Evolutionary conservation across 73 alveolate genomes (phyloP).

Genomic region (Effrenium voratum): DNA sequence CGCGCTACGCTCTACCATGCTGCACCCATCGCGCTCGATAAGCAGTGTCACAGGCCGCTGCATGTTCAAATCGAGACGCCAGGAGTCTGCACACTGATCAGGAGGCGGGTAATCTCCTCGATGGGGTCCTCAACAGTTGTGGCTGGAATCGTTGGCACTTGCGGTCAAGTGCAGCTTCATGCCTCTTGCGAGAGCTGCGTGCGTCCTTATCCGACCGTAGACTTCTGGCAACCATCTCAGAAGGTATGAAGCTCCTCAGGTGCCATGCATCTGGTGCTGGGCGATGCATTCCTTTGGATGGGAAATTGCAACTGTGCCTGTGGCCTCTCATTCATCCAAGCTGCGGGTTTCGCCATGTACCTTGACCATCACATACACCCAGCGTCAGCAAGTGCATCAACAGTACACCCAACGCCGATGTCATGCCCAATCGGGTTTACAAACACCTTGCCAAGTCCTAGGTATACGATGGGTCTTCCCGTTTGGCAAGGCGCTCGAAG

Average conservation of each 20-base stretch:
- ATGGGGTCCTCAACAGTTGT: slow-evolving; percentile 13
- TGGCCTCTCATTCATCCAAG: neutral
- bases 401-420: no score
- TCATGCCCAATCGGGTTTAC: no score
- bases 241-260: slow-evolving; percentile 81
- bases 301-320: neutral
- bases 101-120: slow-evolving; percentile 62
- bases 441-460: no score
- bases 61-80: neutral
- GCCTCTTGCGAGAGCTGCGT: neutral
- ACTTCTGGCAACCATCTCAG: slow-evolving; percentile 73
- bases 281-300: neutral
- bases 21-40: no score
- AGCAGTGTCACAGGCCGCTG: no score
- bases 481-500: slow-evolving; percentile 90
- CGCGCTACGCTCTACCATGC: neutral
- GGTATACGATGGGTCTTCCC: no score
- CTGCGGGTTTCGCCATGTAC: slow-evolving; percentile 90
- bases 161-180: no score
- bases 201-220: slow-evolving; percentile 78
- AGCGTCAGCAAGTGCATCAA: no score
- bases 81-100: slow-evolving; percentile 15
- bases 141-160: neutral
- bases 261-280: neutral
- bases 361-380: no score